Conservation (phyloP, 192 early-diverging fungal species). For the Umbelopsis sp. region DNA sequence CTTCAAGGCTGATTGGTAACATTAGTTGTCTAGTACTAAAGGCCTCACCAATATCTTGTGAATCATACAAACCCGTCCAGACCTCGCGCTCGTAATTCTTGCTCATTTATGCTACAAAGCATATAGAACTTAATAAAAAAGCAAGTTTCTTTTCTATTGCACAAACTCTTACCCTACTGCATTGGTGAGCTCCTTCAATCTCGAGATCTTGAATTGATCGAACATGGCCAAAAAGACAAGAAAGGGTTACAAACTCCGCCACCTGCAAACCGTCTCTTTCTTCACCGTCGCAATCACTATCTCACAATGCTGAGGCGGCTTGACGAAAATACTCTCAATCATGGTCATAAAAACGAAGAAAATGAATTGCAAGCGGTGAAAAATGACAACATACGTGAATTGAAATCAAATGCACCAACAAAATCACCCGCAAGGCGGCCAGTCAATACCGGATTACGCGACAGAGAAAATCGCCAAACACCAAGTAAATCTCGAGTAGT, state of each 20-base stretch:
- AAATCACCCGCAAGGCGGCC: constrained; percentile 7
- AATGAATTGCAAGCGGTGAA: background rate
- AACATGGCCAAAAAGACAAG: background rate
- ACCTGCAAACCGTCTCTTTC: background rate
- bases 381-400: background rate
- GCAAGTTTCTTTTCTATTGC: background rate
- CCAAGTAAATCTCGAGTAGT: constrained; percentile 14
- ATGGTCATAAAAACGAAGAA: constrained; percentile 10
- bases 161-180: background rate
- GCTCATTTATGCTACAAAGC: background rate
- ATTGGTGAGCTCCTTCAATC: background rate
- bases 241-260: constrained; percentile 2
- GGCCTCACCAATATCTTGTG: background rate
- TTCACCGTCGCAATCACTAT: background rate
- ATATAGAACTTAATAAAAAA: background rate
- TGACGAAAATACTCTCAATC: background rate
- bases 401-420: background rate
- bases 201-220: constrained; percentile 19
- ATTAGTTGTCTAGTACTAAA: background rate
- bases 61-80: background rate
- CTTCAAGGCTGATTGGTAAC: constrained; percentile 8
- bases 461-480: constrained; percentile 9
- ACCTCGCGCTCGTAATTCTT: constrained; percentile 7
- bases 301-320: constrained; percentile 3
- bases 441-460: constrained; percentile 11